phyloP scores from a whole-genome alignment of 352 stramenopile species.

The Peronospora destructor region DNA sequence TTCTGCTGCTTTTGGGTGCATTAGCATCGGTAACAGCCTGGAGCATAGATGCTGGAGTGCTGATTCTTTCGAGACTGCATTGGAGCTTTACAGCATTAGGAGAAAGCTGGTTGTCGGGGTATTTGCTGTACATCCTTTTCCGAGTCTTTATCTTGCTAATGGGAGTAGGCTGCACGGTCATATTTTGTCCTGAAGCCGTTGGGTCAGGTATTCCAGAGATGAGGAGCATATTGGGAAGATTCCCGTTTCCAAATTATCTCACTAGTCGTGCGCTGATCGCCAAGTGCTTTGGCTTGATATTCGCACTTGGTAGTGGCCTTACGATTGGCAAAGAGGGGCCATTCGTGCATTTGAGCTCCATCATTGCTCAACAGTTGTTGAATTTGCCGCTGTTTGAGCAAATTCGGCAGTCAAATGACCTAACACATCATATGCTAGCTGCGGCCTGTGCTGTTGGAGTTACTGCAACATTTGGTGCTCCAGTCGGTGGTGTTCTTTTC shows the following conservation, averaged over 20 bases:
- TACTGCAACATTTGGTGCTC: conserved; percentile 67
- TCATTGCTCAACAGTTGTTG: conserved; percentile 64
- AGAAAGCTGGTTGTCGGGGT: conserved; percentile 43
- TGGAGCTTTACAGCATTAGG: conserved; percentile 37
- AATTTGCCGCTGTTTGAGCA: conserved; percentile 52
- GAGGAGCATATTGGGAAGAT: conserved; percentile 67
- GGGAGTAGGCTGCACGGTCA: conserved; percentile 48
- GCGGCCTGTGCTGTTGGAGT: conserved; percentile 70
- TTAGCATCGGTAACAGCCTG: conserved; percentile 54
- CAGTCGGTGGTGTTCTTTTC: conserved; percentile 72
- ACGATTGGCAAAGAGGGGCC: conserved; percentile 76
- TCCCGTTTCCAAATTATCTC: conserved; percentile 63
- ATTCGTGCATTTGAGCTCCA: conserved; percentile 73
- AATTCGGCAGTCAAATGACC: conserved; percentile 46
- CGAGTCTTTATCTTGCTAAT: conserved; percentile 55
- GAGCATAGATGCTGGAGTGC: conserved; percentile 55
- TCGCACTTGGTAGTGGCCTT: conserved; percentile 58
- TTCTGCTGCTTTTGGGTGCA: conserved; percentile 53
- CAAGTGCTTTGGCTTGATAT: conserved; percentile 60
- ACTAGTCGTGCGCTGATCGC: conserved; percentile 46
- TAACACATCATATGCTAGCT: conserved; percentile 64
- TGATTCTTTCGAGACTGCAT: conserved; percentile 37
- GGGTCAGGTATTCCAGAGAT: conserved; percentile 78
- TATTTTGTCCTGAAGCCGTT: conserved; percentile 54
- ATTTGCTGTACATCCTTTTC: conserved; percentile 56